Conservation (phyloP, 148 eudicot genomes). For the Chenopodium berlandieri region DNA sequence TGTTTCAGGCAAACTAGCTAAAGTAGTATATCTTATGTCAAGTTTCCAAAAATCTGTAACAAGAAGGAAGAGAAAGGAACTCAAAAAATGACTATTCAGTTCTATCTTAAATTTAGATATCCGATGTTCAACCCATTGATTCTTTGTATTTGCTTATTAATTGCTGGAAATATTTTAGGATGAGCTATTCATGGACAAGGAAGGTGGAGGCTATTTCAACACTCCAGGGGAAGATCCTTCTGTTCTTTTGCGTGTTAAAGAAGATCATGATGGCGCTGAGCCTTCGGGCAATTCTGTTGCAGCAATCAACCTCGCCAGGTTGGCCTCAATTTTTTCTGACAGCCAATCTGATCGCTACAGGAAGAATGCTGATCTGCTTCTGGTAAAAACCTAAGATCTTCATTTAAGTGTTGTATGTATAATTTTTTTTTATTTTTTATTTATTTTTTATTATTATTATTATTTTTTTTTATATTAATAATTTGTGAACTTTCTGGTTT, state of each 20-base stretch:
- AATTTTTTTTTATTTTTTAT: background rate
- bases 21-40: background rate
- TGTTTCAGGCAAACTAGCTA: background rate
- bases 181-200: slow-evolving; percentile 79
- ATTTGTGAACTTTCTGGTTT: background rate
- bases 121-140: background rate
- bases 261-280: slow-evolving; percentile 97
- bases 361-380: slow-evolving; percentile 59
- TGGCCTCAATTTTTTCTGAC: slow-evolving; percentile 55
- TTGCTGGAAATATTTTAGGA: slow-evolving; percentile 44
- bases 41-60: too few species aligned
- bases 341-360: slow-evolving; percentile 50
- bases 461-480: too few species aligned
- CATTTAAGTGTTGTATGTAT: background rate
- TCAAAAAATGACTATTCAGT: background rate
- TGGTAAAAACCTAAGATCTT: slow-evolving; percentile 45
- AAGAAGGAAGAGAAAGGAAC: background rate
- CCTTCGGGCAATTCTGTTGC: slow-evolving; percentile 97
- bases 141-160: slow-evolving; percentile 6
- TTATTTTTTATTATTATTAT: background rate
- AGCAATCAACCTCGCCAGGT: slow-evolving; percentile 67
- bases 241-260: slow-evolving; percentile 87
- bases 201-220: slow-evolving; percentile 89
- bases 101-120: background rate
- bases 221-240: slow-evolving; percentile 93